Conservation (phyloP, 2,329 filamentous ascomycete species). For the Tolypocladium capitatum region DNA sequence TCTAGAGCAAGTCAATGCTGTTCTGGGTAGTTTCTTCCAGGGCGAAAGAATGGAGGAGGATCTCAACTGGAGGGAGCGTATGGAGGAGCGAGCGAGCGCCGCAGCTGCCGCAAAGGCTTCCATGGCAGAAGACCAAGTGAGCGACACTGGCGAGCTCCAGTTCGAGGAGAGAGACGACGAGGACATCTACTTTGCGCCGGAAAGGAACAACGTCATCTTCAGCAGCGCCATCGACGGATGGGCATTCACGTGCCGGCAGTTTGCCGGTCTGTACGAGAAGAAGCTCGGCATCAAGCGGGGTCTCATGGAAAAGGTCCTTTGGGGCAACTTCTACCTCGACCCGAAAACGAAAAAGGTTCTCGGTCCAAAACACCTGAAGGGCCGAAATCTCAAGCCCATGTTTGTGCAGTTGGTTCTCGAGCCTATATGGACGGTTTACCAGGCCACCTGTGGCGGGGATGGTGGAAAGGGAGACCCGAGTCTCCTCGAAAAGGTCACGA, state of each 20-base stretch:
- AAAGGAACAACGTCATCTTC: slow-evolving; percentile 98
- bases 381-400: slow-evolving; percentile 82
- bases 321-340: slow-evolving; percentile 94
- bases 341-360: slow-evolving; percentile 93
- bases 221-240: slow-evolving; percentile 97
- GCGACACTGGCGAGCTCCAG: slow-evolving; percentile 44
- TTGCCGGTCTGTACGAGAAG: slow-evolving; percentile 86
- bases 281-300: slow-evolving; percentile 90
- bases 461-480: slow-evolving; percentile 71
- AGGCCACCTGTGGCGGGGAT: slow-evolving; percentile 72
- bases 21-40: slow-evolving; percentile 94
- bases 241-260: slow-evolving; percentile 94
- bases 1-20: slow-evolving; percentile 91
- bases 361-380: slow-evolving; percentile 83
- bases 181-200: slow-evolving; percentile 93
- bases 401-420: slow-evolving; percentile 95
- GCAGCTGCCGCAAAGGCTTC: slow-evolving; percentile 50
- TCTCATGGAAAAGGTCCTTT: slow-evolving; percentile 82
- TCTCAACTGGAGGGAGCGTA: slow-evolving; percentile 82
- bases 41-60: slow-evolving; percentile 98
- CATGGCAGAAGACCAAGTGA: slow-evolving; percentile 31
- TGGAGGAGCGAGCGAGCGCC: slow-evolving; percentile 74
- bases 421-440: slow-evolving; percentile 90
- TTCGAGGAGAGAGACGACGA: slow-evolving; percentile 92
- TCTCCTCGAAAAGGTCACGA: slow-evolving; percentile 87